These are phyloP conservation scores for Cudoniella acicularis DNA, from an alignment of 495 filamentous ascomycete species.

Conservation along the genomic window DNA sequence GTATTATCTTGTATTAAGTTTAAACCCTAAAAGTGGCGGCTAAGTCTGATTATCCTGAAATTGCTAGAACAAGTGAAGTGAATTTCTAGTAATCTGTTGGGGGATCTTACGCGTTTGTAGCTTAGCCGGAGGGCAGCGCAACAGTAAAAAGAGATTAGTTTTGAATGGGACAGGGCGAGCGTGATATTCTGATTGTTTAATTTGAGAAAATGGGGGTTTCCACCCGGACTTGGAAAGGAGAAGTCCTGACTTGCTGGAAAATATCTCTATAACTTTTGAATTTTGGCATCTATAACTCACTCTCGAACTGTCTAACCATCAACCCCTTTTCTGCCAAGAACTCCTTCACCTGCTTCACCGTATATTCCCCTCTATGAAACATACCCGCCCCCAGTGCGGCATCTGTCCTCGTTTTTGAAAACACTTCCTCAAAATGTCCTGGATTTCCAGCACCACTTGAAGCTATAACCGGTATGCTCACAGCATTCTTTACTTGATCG, in stretches of 20 bases:
- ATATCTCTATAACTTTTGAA: not conserved
- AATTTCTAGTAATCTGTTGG: no score
- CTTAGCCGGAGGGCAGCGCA: no score
- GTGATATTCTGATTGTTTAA: no score
- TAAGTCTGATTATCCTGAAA: no score
- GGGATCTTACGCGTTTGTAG: no score
- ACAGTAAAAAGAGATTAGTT: no score
- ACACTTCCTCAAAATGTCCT: slow-evolving; percentile 87
- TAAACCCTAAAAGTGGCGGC: no score
- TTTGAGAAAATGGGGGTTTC: no score
- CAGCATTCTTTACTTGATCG: slow-evolving; percentile 72
- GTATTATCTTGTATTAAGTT: no score
- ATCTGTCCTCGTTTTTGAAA: slow-evolving; percentile 78
- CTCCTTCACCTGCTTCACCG: slow-evolving; percentile 91
- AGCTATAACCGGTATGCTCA: slow-evolving; percentile 92
- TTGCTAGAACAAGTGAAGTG: no score
- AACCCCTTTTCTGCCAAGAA: slow-evolving; percentile 66
- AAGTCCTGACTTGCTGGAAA: not conserved
- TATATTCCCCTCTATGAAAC: slow-evolving; percentile 95
- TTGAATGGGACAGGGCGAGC: no score
- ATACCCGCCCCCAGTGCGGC: slow-evolving; percentile 94
- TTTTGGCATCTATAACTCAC: slow-evolving; percentile 1
- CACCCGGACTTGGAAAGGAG: no score
- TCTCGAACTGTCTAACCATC: slow-evolving; percentile 70
- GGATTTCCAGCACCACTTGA: slow-evolving; percentile 91